A percentile compares a stretch with the other conserved stretches of the same genome.
Evolutionary conservation across 495 filamentous ascomycete species (phyloP).

Genomic region (Aspergillus sparsus): DNA sequence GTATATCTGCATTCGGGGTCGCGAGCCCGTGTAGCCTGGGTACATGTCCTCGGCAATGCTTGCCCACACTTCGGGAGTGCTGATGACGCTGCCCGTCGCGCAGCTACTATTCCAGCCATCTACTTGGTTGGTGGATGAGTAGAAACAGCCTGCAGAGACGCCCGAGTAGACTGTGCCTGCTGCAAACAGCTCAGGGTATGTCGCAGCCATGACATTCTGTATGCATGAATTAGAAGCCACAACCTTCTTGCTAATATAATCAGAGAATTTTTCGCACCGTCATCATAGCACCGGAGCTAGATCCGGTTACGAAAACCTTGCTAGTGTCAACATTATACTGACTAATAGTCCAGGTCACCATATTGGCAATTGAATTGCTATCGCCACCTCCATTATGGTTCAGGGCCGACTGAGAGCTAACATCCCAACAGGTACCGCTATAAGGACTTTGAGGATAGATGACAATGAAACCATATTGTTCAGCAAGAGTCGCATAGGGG

Average conservation of each 20-base stretch:
- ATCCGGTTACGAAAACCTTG: constrained; percentile 54
- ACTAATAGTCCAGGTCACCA: constrained; percentile 55
- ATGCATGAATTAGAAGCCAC: background rate
- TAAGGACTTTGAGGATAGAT: constrained; percentile 56
- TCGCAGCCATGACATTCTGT: constrained; percentile 55
- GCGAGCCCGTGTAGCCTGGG: constrained; percentile 54
- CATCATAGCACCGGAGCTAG: constrained; percentile 61
- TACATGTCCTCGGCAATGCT: constrained; percentile 52
- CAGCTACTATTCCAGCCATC: constrained; percentile 41
- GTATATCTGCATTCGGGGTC: constrained; percentile 58
- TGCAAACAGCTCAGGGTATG: constrained; percentile 59
- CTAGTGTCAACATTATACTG: constrained; percentile 50
- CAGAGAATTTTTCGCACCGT: constrained; percentile 26
- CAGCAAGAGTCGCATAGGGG: constrained; percentile 50
- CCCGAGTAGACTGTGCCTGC: constrained; percentile 60
- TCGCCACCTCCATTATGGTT: constrained; percentile 61
- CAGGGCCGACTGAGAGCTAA: constrained; percentile 53
- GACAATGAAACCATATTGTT: constrained; percentile 57
- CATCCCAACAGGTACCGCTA: constrained; percentile 60
- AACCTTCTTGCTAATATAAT: background rate
- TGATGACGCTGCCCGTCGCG: constrained; percentile 47
- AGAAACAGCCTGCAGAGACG: constrained; percentile 62
- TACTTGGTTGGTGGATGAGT: constrained; percentile 45
- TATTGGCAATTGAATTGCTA: constrained; percentile 59
- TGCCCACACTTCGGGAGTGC: constrained; percentile 52